Evolutionary conservation across 306 rosid genomes (phyloP), one percentile per base, ranked within the genome.

Genomic region (Acacia crassicarpa): DNA sequence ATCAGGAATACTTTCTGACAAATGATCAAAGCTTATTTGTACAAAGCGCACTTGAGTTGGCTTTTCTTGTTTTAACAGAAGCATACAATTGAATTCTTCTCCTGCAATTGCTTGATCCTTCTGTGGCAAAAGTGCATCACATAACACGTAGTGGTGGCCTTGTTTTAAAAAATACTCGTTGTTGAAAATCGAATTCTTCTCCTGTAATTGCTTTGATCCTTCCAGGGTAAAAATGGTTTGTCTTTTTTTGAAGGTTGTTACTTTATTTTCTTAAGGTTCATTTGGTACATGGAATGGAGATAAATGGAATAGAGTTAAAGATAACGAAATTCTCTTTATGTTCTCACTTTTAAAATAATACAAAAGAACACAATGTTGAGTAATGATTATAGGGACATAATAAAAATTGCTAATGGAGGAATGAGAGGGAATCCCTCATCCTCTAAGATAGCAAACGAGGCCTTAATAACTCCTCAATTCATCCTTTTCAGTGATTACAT

Each of bases 1-100:
- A 63, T 63, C 3, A 63, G 69, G 48, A 61, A 16, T 48, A 6
- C 63, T 56, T 56, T 75, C n/a, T 40, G 33, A 43, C 58, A 63
- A 44, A 59, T 68, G 61, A 27, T 72, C 66, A n/a, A n/a, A 80
- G 77, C 66, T 72, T 80, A 62, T 48, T 66, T 74, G 27, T 56
- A 5, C 10, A n/a, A 8, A 56, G 63, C 5, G 4, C 22, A 56
- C 3, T 8, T 8, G 63, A 81, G 69, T 45, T 72, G 44, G 48
- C 43, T 73, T 77, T 58, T 23, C 38, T 62, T 32, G 54, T 72
- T 67, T 59, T 43, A 72, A 62, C 35, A 81, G 27, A 67, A 76
- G 54, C 8, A 15, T n/a, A 68, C 22, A 67, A 22, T 67, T 67
- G 13, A 51, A 35, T 41, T 67, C 35, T 48, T 32, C 75, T 44